Evolutionary conservation across 2,329 filamentous ascomycete genomes (phyloP), one percentile per base, ranked within the genome.

Genomic region (Alternaria consortialis): DNA sequence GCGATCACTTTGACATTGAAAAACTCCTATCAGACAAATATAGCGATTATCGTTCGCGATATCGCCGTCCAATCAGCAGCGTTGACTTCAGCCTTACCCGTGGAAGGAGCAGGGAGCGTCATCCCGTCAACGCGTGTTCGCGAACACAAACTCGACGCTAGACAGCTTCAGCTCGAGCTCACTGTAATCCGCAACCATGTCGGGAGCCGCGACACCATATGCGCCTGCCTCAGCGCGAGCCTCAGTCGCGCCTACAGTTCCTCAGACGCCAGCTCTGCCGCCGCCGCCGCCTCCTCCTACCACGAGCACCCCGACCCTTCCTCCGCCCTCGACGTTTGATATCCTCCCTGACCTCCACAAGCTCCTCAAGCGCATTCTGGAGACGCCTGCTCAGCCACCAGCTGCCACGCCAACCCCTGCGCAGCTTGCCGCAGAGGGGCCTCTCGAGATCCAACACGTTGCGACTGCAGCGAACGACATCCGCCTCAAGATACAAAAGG

Each of bases 261-360:
- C 69, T 52, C 70, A 68, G 4, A 76, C 75, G 5, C 72, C 73
- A 20, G 70, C 73, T 5, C 65, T 71, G 40, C 63, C 70, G 52
- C 59, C 65, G 40, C 63, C 70, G 52, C 58, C 65, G 44, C 62
- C 70, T 31, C 55, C 71, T 37, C 54, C 70, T 37, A 60, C 65
- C 46, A 44, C 69, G 51, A 60, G 85, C 60, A 58, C 85, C 60
- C 85, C 90, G 32, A 81, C 86, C 3, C 88, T 90, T 57, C 90
- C 95, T 64, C 87, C 91, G 51, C 91, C 94, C 29, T 90, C 94
- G 78, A 88, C 88, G 51, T 92, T 97, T 81, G 94, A 97, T 82
- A 88, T 93, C 69, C 86, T 97, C 55, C 92, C 93, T 27, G 88
- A 93, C 73, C 87, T 97, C 55, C 90, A 92, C 73, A 85, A 88